phyloP scores from a whole-genome alignment of 108 stramenopile species.

The Fragilaria crotonensis region DNA sequence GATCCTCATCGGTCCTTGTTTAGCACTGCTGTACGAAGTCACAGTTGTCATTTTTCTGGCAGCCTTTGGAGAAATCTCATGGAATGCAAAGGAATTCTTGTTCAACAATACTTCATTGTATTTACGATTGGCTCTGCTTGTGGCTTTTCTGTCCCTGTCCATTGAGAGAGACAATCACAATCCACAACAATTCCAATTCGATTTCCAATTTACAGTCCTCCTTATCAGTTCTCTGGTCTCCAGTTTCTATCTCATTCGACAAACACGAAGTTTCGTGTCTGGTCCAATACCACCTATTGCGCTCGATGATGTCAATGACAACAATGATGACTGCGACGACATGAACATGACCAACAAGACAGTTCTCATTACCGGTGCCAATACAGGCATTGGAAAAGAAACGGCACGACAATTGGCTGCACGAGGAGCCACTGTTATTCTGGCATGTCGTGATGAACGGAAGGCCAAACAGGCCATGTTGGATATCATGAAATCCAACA shows the following conservation, averaged over 20 bases:
- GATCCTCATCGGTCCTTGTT: too few relatives aligned
- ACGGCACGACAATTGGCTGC: constrained; percentile 60
- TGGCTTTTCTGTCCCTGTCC: constrained; percentile 4
- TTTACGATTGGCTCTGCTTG: not conserved
- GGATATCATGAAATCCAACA: constrained; percentile 25
- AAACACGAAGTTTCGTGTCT: constrained; percentile 11
- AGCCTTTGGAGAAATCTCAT: not conserved
- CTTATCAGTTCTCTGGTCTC: too few relatives aligned
- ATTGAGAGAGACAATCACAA: too few relatives aligned
- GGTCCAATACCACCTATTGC: constrained; percentile 8
- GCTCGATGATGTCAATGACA: too few relatives aligned
- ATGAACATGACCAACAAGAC: constrained; percentile 25
- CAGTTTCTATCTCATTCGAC: not conserved
- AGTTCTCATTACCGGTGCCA: constrained; percentile 75
- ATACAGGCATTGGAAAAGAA: constrained; percentile 77
- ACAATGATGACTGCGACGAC: too few relatives aligned
- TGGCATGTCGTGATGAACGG: constrained; percentile 55
- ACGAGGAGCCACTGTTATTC: constrained; percentile 62
- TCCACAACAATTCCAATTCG: too few relatives aligned
- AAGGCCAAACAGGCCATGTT: constrained; percentile 50
- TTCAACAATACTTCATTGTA: not conserved
- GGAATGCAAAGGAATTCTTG: not conserved
- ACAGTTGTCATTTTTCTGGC: not conserved
- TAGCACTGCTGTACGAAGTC: not conserved
- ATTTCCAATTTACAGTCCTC: too few relatives aligned